Percentiles rank a stretch among this genome's conserved stretches.
Evolutionary conservation across 805 yeast genomes (phyloP).

Genomic region (Sugiyamaella mastotermitis): DNA sequence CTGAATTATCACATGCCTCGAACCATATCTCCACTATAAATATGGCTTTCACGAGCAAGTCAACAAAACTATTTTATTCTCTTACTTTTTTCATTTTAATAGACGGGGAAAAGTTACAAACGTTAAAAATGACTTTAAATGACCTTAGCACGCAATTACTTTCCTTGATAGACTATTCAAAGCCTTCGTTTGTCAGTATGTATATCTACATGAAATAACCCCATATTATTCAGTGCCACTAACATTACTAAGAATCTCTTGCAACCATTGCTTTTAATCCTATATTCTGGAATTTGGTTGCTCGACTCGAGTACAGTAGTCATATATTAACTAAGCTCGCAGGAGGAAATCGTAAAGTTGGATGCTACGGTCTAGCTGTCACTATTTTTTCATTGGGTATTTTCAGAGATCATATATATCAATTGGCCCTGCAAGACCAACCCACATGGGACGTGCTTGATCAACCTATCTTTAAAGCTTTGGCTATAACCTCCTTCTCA

Average conservation of each 20-base stretch:
- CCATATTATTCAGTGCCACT: no score
- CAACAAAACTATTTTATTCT: no score
- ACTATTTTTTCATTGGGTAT: slow-evolving; percentile 84
- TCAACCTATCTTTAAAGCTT: slow-evolving; percentile 34
- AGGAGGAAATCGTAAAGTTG: slow-evolving; percentile 58
- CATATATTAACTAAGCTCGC: slow-evolving; percentile 69
- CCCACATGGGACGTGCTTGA: slow-evolving; percentile 53
- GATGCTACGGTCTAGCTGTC: slow-evolving; percentile 79
- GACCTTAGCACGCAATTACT: no score
- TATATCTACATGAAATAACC: no score
- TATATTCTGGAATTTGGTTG: slow-evolving; percentile 89
- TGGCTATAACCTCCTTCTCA: slow-evolving; percentile 52
- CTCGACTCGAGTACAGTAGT: slow-evolving; percentile 74
- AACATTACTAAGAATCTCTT: slow-evolving; percentile 40
- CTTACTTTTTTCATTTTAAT: no score
- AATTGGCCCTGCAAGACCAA: slow-evolving; percentile 66
- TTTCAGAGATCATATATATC: slow-evolving; percentile 65
- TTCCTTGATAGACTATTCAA: not conserved
- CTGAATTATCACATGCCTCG: no score
- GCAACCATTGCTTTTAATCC: slow-evolving; percentile 84
- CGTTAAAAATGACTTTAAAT: no score
- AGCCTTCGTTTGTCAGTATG: not conserved
- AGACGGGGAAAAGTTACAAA: no score
- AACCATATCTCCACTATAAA: no score
- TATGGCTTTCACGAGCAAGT: no score